Evolutionary conservation across 305 asterid genomes (phyloP), one percentile per base, ranked within the genome.

Genomic region (Rubia tinctorum): DNA sequence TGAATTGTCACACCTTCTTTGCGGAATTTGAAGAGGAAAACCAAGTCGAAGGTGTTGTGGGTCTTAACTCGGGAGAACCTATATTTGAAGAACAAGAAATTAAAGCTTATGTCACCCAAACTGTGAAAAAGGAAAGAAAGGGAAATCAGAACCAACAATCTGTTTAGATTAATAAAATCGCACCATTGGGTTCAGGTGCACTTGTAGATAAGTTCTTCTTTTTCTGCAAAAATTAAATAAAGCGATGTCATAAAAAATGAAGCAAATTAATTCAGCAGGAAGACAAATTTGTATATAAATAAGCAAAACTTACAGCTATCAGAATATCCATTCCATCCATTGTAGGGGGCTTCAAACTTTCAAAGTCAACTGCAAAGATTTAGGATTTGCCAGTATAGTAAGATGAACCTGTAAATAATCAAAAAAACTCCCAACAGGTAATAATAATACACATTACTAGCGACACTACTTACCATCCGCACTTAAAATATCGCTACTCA

Each of bases 1-100:
- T 27, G 18, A n/a, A 2, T 22, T 37, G 2, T 30, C 63, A 15
- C 61, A 94, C 99, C 92, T 90, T 92, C 86, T 90, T 94, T 68
- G 90, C 91, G 72, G 99, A 91, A 82, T 87, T 89, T 55, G 95
- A 55, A 62, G 98, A 90, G 62, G 93, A 66, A 89, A 94, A 94
- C 99, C 99, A 94, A 84, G 83, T 73, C 82, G 91, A 90, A 68
- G 99, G 78, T 73, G 92, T 88, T 72, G 97, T 83, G 71, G 89
- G 72, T 76, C 87, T 91, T 84, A 79, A 77, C 70, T 76, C 84
- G 75, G 87, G 75, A 84, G 73, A 84, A 67, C 88, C 97, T 90
- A 87, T 75, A 80, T 77, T 73, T 77, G 61, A 77, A 68, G 20
- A 77, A 77, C 79, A 75, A 76, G 66, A 74, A 44, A 4, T 67